Evolutionary conservation across 2,329 filamentous ascomycete genomes (phyloP), one percentile per base, ranked within the genome.

Genomic region (Sclerotinia subarctica): DNA sequence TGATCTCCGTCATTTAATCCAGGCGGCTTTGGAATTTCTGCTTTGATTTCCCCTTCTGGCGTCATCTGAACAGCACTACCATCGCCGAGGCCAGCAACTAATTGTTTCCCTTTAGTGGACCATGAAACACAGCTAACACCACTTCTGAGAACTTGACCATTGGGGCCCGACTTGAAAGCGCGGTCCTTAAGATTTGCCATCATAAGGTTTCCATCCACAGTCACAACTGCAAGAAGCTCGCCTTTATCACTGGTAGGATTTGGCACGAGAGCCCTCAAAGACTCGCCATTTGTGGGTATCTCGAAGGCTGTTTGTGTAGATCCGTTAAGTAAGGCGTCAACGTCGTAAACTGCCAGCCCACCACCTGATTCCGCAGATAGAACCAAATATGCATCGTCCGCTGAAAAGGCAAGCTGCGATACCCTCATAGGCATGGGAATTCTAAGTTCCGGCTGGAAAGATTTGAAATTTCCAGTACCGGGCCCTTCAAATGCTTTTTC

Each of bases 21-120:
- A 7, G 92, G 88, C 3, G 94, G 92, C 69, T 87, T 87, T 32
- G 94, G 93, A 58, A 99, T 91, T 64, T 89, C 84, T 47, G 85
- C 93, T 79, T 94, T 95, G 38, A 86, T 83, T 52, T 85, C 85
- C 58, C 94, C 94, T 73, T 92, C 87, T 0, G 91, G 92, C 10
- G 91, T 93, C 86, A 98, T 90, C 78, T 97, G 94, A 67, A 86
- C 85, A 64, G 90, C 88, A 17, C 88, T 89, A 68, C 95, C 95
- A 79, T 97, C 88, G 8, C 84, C 88, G 73, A 95, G 82, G 21
- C 96, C 95, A 72, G 92, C 94, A 56, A 96, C 89, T 54, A 99
- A 82, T 77, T 98, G 94, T 78, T 97, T 99, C 58, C 95, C 95
- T 77, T 90, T 92, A 70, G 88, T 90, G 78, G 95, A 99, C 95